Evolutionary conservation across 23 red algal genomes (phyloP), one percentile per base, ranked within the genome.

Genomic region (Pyropia haitanensis): DNA sequence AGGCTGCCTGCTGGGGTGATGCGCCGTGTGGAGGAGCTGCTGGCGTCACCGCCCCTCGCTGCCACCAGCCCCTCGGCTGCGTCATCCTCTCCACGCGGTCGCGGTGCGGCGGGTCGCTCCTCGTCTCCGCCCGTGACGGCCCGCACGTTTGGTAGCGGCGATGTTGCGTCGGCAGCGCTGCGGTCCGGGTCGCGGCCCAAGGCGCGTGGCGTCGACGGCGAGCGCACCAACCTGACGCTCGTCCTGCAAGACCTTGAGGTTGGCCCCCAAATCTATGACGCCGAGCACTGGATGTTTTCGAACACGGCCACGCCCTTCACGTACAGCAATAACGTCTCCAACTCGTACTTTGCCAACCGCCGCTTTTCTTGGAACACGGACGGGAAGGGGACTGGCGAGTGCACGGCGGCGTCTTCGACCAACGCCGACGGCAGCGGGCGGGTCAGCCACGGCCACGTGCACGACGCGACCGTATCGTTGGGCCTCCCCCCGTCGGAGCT

Each of bases 251-350:
- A 77, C 53, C 15, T 87, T 0, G 49, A 80, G 58, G 59, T 80
- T 70, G 30, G n/a, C 58, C 49, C 31, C 22, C 63, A 77, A 24
- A 21, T 27, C 25, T 19, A 44, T 32, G 17, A 56, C 23, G 19
- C 63, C 31, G 27, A 50, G 19, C 70, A 60, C 27, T 87, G 81
- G 81, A 87, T 87, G 81, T 87, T 68, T 53, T 53, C 71, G 1
- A 15, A 61, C 17, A 19, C 48, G 27, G 25, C 20, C 22, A 60
- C 22, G 19, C 71, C 71, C 53, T 87, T 87, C 60, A 31, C 27
- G 49, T 56, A 87, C 53, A 53, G 52, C 2, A 5, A 6, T 4
- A 60, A 70, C 14, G 58, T 49, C 27, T 24, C 68, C 33, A 31
- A 55, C 17, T 7, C 58, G 6, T 48, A 67, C 24, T 50, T 67